Base-by-base conservation (phyloP, 768 basidiomycete species). In the Kondoa malvinella region DNA sequence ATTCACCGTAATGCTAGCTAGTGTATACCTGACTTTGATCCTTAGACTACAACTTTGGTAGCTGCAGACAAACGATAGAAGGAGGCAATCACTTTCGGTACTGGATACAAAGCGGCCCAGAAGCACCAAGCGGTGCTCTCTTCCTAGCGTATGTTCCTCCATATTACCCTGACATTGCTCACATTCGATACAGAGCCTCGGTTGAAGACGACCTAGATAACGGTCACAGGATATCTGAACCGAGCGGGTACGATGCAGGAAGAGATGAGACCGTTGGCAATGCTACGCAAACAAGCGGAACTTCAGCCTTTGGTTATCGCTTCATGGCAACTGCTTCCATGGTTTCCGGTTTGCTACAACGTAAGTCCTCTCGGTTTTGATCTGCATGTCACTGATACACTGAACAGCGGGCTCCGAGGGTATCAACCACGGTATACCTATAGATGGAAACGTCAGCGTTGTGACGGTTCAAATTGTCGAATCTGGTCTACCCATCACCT, bases 201-300 rank as follows among this genome's bases (percentile, higher is more conserved):
- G n/a, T n/a, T n/a, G n/a, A n/a, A n/a, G n/a, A n/a, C n/a, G n/a
- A n/a, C n/a, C n/a, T n/a, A n/a, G n/a, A n/a, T n/a, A n/a, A n/a
- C n/a, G n/a, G n/a, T n/a, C n/a, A n/a, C n/a, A n/a, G n/a, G n/a
- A n/a, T n/a, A n/a, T n/a, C n/a, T n/a, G 1, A 3, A 3, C 57
- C 21, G 65, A 21, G 21, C 25, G 83, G 84, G 4, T 86, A 92
- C 77, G 85, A 92, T 74, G 79, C 86, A 32, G 90, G 86, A 15
- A 85, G 91, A 27, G 90, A 95, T 74, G 87, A 83, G 81, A 78
- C 92, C 25, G 79, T 92, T 30, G 88, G 87, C 25, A 91, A 90
- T 74, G 85, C 87, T 29, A 90, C 89, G 0, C 78, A 80, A 27
- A 79, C 80, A 0, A 89, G 87, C 0, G 79, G 80, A 21, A 86